These are phyloP conservation scores for Trichoderma sp. DNA, from an alignment of 2,329 filamentous ascomycete species.

Conservation along the genomic window DNA sequence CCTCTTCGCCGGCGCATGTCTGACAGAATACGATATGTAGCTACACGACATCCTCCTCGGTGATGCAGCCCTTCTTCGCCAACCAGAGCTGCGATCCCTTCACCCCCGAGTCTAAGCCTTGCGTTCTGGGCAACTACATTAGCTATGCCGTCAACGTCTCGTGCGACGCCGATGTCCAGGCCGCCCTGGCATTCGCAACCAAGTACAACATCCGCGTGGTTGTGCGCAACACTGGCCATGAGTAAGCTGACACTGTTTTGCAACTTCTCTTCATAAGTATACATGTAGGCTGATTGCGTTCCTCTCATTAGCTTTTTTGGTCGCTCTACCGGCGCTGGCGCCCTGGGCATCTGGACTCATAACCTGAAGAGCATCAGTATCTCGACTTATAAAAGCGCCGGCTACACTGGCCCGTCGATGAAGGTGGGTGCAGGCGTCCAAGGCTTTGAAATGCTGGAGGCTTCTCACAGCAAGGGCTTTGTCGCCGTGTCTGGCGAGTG, in stretches of 20 bases:
- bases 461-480: slow-evolving; percentile 45
- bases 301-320: slow-evolving; percentile 36
- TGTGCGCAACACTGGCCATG: slow-evolving; percentile 53
- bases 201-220: slow-evolving; percentile 48
- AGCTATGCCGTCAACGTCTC: slow-evolving; percentile 37
- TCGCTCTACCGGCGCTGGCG: slow-evolving; percentile 54
- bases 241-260: slow-evolving; percentile 35
- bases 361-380: slow-evolving; percentile 42
- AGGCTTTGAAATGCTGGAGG: slow-evolving; percentile 46
- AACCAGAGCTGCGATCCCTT: slow-evolving; percentile 37
- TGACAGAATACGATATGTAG: background rate
- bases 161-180: slow-evolving; percentile 31
- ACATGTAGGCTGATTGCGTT: background rate
- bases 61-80: slow-evolving; percentile 30
- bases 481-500: slow-evolving; percentile 57
- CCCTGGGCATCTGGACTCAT: slow-evolving; percentile 44
- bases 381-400: slow-evolving; percentile 38
- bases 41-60: slow-evolving; percentile 19
- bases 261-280: background rate
- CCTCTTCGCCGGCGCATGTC: background rate
- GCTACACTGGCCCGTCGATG: slow-evolving; percentile 51
- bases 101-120: slow-evolving; percentile 37
- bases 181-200: slow-evolving; percentile 34
- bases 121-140: slow-evolving; percentile 41
- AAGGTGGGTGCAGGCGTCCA: slow-evolving; percentile 55